Conservation (phyloP, 208 protist species). For the Entamoeba nuttalli region DNA sequence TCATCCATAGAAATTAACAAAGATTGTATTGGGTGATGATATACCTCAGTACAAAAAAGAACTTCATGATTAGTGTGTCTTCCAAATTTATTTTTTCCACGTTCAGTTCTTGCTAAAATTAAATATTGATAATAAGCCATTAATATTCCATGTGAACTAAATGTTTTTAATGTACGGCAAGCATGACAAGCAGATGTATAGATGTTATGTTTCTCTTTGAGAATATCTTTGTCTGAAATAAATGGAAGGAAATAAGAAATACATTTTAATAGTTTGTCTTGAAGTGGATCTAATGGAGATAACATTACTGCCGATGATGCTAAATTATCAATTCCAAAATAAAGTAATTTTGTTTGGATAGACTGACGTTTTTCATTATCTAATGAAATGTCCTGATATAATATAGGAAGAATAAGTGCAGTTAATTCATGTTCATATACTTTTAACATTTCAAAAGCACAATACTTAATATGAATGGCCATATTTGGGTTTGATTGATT, state of each 20-base stretch:
- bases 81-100: background rate
- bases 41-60: background rate
- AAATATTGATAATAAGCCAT: background rate
- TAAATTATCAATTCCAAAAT: too few species aligned
- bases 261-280: background rate
- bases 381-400: too few species aligned
- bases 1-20: background rate
- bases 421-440: too few species aligned
- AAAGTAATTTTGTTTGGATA: too few species aligned
- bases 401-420: too few species aligned
- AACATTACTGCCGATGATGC: background rate
- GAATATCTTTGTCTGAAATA: background rate
- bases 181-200: background rate
- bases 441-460: too few species aligned
- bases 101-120: background rate
- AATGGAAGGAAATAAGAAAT: background rate
- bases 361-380: too few species aligned
- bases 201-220: background rate
- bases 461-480: too few species aligned
- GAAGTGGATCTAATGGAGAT: background rate
- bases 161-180: background rate
- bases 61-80: background rate
- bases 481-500: too few species aligned
- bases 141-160: background rate
- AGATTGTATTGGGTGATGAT: background rate